Conservation (phyloP, 176 grass and related monocot species). For the Puya raimondii region DNA sequence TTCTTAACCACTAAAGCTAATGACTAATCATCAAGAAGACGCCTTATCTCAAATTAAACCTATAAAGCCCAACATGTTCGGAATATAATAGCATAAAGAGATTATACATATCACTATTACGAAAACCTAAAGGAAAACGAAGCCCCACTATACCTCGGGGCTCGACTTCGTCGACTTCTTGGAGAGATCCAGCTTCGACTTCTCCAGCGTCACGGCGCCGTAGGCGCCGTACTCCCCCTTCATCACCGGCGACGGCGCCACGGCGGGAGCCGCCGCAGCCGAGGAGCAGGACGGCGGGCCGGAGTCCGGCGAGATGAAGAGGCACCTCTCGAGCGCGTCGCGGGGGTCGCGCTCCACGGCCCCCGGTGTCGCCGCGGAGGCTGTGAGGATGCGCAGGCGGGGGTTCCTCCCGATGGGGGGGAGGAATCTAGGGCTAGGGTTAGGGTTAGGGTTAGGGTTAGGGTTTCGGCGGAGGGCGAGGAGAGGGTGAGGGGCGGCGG, state of each 20-base stretch:
- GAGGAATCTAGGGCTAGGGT: slow-evolving; percentile 36
- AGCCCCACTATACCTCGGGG: slow-evolving; percentile 48
- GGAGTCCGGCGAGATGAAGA: slow-evolving; percentile 31
- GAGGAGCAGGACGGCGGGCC: slow-evolving; percentile 18
- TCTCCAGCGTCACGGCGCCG: slow-evolving; percentile 51
- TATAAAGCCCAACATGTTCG: neutral
- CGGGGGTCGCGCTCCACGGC: slow-evolving; percentile 22
- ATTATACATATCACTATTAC: too few relatives aligned
- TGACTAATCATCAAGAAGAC: neutral
- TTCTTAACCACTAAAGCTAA: neutral
- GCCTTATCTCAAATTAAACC: neutral
- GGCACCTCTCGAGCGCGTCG: slow-evolving; percentile 26
- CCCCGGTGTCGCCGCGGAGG: slow-evolving; percentile 24
- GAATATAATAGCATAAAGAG: too few relatives aligned
- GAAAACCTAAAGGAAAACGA: neutral
- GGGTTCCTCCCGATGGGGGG: slow-evolving; percentile 1
- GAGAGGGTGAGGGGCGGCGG: neutral
- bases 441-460: slow-evolving; percentile 38
- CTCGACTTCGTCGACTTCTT: slow-evolving; percentile 42
- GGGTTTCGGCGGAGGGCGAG: slow-evolving; percentile 21
- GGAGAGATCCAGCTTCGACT: slow-evolving; percentile 61
- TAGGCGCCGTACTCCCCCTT: slow-evolving; percentile 52
- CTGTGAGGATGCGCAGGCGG: slow-evolving; percentile 24
- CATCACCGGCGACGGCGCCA: slow-evolving; percentile 31
- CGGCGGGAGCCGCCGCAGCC: slow-evolving; percentile 11